Evolutionary conservation across 2,329 filamentous ascomycete species (phyloP).

Genomic region (Chrysosporium queenslandicum): DNA sequence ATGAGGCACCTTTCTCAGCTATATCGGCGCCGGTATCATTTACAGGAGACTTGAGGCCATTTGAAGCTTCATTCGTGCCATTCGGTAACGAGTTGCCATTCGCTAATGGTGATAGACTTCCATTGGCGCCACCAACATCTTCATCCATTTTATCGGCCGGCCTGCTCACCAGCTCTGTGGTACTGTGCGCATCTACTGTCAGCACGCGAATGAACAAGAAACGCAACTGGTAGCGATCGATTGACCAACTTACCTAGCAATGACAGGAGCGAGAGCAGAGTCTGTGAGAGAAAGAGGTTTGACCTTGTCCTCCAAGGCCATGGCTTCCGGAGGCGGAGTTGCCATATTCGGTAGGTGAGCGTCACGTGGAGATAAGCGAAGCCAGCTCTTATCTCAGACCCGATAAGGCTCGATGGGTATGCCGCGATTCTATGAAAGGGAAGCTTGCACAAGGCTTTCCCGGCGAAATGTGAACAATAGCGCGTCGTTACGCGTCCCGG

Average conservation of each 20-base stretch:
- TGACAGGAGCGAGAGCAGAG: not conserved
- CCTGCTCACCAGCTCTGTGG: not conserved
- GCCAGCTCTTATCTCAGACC: slow-evolving; percentile 1
- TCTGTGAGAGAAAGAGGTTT: slow-evolving; percentile 19
- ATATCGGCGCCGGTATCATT: not conserved
- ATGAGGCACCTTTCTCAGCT: not conserved
- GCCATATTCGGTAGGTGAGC: slow-evolving; percentile 28
- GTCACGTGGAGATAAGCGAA: slow-evolving; percentile 13
- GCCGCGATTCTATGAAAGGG: not conserved
- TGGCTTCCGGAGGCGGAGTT: slow-evolving; percentile 36
- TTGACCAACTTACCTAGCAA: not conserved
- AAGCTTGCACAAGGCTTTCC: not conserved
- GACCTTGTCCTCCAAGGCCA: slow-evolving; percentile 33
- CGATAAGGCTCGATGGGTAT: not conserved
- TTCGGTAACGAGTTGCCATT: slow-evolving; percentile 9
- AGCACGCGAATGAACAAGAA: not conserved
- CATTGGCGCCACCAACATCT: not conserved
- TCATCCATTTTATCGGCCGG: not conserved
- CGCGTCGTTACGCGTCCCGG: not conserved
- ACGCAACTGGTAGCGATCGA: not conserved
- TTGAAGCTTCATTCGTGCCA: slow-evolving; percentile 6
- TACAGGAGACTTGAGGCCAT: not conserved
- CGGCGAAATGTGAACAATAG: not conserved
- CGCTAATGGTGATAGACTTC: slow-evolving; percentile 7
- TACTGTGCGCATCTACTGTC: not conserved